Conservation (phyloP, 345 rosid genomes). For the Garcia nutans region DNA sequence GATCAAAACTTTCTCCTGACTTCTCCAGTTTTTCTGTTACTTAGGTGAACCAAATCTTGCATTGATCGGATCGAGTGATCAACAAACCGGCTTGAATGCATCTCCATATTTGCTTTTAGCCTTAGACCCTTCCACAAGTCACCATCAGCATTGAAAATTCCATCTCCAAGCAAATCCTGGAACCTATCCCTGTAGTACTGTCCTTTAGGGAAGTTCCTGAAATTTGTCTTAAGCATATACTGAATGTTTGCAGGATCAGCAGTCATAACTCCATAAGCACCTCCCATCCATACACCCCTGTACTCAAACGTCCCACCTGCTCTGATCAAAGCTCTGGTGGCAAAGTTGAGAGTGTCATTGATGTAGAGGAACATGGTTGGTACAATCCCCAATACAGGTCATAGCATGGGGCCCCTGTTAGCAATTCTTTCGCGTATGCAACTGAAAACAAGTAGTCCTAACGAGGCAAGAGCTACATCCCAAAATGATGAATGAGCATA, state of each 20-base stretch:
- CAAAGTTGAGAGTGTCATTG: slow-evolving; percentile 40
- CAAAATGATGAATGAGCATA: slow-evolving; percentile 30
- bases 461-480: slow-evolving; percentile 46
- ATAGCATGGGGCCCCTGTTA: slow-evolving; percentile 54
- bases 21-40: slow-evolving; percentile 37
- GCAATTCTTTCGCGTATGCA: slow-evolving; percentile 48
- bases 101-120: slow-evolving; percentile 44
- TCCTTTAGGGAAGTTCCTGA: slow-evolving; percentile 76
- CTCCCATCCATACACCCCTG: slow-evolving; percentile 59
- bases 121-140: slow-evolving; percentile 70
- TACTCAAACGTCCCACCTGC: slow-evolving; percentile 51
- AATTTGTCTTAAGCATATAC: slow-evolving; percentile 62
- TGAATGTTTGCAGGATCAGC: slow-evolving; percentile 56
- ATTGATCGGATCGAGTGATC: slow-evolving; percentile 47
- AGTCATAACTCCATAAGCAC: slow-evolving; percentile 51
- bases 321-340: slow-evolving; percentile 39
- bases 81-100: slow-evolving; percentile 61
- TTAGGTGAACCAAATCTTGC: slow-evolving; percentile 45
- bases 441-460: slow-evolving; percentile 48
- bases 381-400: slow-evolving; percentile 66
- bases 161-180: slow-evolving; percentile 61
- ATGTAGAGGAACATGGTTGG: slow-evolving; percentile 35
- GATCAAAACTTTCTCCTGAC: slow-evolving; percentile 49
- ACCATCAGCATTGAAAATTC: slow-evolving; percentile 65
- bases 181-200: slow-evolving; percentile 57